These are phyloP conservation scores for Tanacetum coccineum DNA, from an alignment of 129 eudicot species.

Conservation along the genomic window DNA sequence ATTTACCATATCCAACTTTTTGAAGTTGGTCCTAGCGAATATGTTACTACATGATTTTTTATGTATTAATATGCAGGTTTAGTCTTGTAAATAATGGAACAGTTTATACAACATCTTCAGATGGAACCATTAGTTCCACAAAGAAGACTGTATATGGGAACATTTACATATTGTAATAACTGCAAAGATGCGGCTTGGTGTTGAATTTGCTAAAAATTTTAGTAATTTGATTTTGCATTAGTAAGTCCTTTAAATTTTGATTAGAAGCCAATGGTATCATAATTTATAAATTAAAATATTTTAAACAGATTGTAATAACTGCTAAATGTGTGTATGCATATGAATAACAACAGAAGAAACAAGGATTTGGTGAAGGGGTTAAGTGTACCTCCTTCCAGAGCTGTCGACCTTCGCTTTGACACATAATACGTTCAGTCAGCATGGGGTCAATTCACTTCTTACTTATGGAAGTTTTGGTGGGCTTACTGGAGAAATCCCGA, in stretches of 20 bases:
- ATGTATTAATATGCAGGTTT: no score
- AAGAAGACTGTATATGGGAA: no score
- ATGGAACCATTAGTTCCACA: no score
- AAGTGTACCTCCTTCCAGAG: constrained; percentile 56
- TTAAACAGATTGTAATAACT: neutral
- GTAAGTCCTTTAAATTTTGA: constrained; percentile 29
- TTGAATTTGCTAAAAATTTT: constrained; percentile 53
- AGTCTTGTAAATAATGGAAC: no score
- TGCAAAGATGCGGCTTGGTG: constrained; percentile 44
- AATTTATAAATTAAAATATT: neutral
- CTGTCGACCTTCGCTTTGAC: constrained; percentile 49
- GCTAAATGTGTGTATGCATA: constrained; percentile 1
- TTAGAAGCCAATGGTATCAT: neutral
- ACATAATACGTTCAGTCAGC: constrained; percentile 54
- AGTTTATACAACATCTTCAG: no score
- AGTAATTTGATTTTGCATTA: constrained; percentile 32
- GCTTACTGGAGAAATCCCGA: constrained; percentile 91
- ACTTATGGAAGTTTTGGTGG: constrained; percentile 79
- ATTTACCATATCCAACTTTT: no score
- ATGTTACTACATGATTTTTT: no score
- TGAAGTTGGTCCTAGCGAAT: no score
- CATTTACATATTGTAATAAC: no score
- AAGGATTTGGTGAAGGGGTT: constrained; percentile 67
- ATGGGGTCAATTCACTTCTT: constrained; percentile 64
- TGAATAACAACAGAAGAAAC: constrained; percentile 23